Percentiles rank a stretch among this genome's conserved stretches.
Conservation (phyloP, 208 protist species). For the Histomonas meleagridis region DNA sequence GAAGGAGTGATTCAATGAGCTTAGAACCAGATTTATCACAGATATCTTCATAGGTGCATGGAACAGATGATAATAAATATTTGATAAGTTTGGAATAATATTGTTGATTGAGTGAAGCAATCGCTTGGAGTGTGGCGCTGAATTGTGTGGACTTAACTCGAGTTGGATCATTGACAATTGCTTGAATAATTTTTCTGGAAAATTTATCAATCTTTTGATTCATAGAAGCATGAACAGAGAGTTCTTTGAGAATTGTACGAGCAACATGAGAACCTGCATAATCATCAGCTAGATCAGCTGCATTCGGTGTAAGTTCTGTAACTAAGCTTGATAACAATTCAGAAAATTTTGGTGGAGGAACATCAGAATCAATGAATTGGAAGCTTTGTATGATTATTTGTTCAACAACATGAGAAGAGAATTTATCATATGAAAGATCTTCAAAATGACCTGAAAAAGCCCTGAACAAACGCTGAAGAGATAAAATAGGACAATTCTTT, state of each 20-base stretch:
- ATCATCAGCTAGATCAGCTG: neutral
- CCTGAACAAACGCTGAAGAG: neutral
- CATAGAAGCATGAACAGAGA: neutral
- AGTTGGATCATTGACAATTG: neutral
- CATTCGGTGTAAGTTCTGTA: neutral
- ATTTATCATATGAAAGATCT: neutral
- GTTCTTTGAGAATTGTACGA: neutral
- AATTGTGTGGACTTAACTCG: neutral
- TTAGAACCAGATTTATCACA: neutral
- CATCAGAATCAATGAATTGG: neutral
- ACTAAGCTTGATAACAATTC: neutral
- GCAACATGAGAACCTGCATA: neutral
- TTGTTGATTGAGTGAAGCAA: neutral
- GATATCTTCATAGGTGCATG: neutral
- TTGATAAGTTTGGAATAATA: neutral
- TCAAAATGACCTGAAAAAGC: neutral
- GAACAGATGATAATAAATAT: neutral
- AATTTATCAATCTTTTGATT: slow-evolving; percentile 14
- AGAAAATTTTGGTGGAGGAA: neutral
- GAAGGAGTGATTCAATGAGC: neutral
- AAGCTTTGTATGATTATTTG: neutral
- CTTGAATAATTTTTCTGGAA: neutral
- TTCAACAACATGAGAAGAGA: neutral
- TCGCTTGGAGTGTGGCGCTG: neutral
- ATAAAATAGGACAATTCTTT: neutral